These are phyloP conservation scores for Sclerotinia subarctica DNA, from an alignment of 2,329 filamentous ascomycete species.

Conservation along the genomic window DNA sequence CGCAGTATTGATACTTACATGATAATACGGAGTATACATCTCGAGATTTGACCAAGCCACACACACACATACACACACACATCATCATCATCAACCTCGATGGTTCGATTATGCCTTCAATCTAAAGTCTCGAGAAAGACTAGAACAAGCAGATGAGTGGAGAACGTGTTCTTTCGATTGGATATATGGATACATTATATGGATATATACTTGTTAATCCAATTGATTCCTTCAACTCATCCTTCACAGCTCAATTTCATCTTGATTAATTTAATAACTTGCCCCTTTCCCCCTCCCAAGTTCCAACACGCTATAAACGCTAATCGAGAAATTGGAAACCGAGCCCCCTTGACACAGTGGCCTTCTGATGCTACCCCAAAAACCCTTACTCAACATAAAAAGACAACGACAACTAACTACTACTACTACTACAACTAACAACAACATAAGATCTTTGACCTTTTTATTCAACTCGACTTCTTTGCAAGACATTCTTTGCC, in stretches of 20 bases:
- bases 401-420: not conserved
- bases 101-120: not conserved
- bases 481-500: conserved; percentile 9
- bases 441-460: not conserved
- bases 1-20: not conserved
- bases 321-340: not conserved
- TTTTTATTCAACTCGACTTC: not conserved
- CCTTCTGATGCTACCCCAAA: not conserved
- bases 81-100: not conserved
- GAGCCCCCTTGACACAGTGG: conserved; percentile 2
- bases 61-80: too few relatives aligned
- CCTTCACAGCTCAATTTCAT: not conserved
- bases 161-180: conserved; percentile 12
- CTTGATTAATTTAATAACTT: not conserved
- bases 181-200: not conserved
- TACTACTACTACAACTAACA: not conserved
- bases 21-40: not conserved
- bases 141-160: not conserved
- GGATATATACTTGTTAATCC: not conserved
- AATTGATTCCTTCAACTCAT: not conserved
- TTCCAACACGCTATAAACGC: not conserved
- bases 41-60: not conserved
- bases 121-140: not conserved
- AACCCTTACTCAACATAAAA: not conserved
- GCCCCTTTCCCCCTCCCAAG: not conserved